Percentiles rank a stretch among this genome's conserved stretches.
These are phyloP conservation scores for Backusella circina DNA, from an alignment of 192 early-diverging fungal genomes.

Conservation along the genomic window DNA sequence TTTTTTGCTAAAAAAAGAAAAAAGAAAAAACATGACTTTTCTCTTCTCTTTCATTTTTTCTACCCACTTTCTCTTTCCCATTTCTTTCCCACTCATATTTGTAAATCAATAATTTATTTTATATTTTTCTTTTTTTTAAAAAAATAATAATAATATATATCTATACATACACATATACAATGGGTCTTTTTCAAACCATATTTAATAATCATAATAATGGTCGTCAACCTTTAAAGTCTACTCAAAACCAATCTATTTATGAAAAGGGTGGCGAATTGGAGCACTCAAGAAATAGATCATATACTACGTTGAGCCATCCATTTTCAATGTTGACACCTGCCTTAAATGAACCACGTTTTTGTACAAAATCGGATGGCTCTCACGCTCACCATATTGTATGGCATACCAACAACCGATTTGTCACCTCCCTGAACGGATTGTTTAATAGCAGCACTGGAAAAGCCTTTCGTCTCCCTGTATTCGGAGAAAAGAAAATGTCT, in stretches of 20 bases:
- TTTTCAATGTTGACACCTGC: not conserved
- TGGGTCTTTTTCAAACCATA: conserved; percentile 10
- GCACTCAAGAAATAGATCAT: not conserved
- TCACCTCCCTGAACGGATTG: conserved; percentile 15
- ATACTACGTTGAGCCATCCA: not conserved
- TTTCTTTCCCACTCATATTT: not conserved
- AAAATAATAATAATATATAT: not conserved
- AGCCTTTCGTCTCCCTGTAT: conserved; percentile 19
- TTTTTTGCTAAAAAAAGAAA: not conserved
- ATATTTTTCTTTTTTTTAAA: not conserved
- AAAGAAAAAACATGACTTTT: not conserved
- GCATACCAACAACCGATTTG: not conserved
- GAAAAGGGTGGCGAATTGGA: not conserved
- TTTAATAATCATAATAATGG: not conserved
- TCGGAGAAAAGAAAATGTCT: conserved; percentile 23
- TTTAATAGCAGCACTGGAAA: not conserved
- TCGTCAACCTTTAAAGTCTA: not conserved
- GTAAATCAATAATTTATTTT: not conserved
- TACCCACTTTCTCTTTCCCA: not conserved
- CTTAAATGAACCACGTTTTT: conserved; percentile 14
- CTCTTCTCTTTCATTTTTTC: not conserved
- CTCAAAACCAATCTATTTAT: not conserved
- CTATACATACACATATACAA: not conserved
- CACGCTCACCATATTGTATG: conserved; percentile 17
- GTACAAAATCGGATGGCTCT: conserved; percentile 7